Conservation (phyloP, 306 rosid species). For the Acacia crassicarpa region DNA sequence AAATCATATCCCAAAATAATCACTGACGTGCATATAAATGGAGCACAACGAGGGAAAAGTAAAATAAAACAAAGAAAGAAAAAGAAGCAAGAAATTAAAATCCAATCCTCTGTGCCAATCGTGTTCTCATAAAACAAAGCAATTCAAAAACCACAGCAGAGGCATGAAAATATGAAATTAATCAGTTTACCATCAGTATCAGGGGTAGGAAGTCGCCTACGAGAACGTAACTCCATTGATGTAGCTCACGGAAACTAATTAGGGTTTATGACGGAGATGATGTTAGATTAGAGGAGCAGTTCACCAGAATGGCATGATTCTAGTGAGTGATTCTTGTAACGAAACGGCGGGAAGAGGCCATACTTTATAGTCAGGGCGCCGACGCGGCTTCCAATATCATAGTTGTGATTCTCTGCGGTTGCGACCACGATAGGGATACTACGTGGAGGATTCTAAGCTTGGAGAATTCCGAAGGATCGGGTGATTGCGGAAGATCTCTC, state of each 20-base stretch:
- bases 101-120: neutral
- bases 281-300: neutral
- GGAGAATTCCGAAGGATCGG: neutral
- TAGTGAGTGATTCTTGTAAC: neutral
- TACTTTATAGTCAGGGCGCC: neutral
- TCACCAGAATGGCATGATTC: neutral
- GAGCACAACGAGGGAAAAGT: neutral
- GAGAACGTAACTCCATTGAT: constrained; percentile 67
- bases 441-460: neutral
- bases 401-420: constrained; percentile 7
- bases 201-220: constrained; percentile 9
- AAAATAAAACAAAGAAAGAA: neutral
- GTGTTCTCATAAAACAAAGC: neutral
- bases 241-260: neutral
- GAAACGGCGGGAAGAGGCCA: constrained; percentile 53
- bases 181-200: constrained; percentile 36
- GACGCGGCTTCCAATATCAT: too few species aligned
- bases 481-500: neutral
- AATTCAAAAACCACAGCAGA: neutral
- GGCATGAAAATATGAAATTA: neutral
- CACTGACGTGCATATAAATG: neutral
- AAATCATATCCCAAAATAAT: neutral
- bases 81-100: neutral
- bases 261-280: constrained; percentile 29
- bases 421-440: neutral